Conservation (phyloP, 129 eudicot genomes). For the Mikania micrantha region DNA sequence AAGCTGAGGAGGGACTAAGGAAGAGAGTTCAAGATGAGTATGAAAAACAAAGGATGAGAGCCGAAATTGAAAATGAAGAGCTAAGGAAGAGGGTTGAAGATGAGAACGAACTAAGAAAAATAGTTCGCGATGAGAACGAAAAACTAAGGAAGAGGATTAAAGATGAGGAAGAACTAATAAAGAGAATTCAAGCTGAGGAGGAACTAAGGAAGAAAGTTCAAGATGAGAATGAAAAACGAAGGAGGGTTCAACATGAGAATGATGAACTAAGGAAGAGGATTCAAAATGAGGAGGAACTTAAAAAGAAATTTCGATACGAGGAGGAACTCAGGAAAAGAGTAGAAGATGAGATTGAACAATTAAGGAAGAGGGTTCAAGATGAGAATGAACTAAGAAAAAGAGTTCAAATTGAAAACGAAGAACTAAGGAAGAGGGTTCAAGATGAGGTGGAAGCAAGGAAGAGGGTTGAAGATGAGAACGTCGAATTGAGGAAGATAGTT, state of each 20-base stretch:
- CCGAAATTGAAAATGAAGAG: constrained; percentile 10
- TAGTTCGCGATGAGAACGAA: not conserved
- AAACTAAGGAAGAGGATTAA: constrained; percentile 10
- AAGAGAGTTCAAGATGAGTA: constrained; percentile 4
- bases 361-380: not conserved
- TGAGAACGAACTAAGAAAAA: constrained; percentile 14
- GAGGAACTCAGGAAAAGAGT: not conserved
- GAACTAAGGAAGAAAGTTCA: constrained; percentile 12
- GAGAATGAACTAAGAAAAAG: not conserved
- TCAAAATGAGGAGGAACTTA: not conserved
- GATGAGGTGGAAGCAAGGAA: not conserved
- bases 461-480: not conserved
- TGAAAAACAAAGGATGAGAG: not conserved
- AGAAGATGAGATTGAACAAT: no score
- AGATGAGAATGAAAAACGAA: not conserved
- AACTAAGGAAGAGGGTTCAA: not conserved
- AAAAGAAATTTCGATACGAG: no score
- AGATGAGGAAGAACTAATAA: not conserved
- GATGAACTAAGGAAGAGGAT: constrained; percentile 2
- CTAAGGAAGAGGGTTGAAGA: constrained; percentile 15
- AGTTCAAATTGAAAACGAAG: not conserved
- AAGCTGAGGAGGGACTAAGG: not conserved
- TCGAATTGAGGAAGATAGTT: not conserved
- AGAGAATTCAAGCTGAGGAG: not conserved
- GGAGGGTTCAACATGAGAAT: not conserved